phyloP scores from a whole-genome alignment of 2,329 filamentous ascomycete genomes.

The Alternaria solani region DNA sequence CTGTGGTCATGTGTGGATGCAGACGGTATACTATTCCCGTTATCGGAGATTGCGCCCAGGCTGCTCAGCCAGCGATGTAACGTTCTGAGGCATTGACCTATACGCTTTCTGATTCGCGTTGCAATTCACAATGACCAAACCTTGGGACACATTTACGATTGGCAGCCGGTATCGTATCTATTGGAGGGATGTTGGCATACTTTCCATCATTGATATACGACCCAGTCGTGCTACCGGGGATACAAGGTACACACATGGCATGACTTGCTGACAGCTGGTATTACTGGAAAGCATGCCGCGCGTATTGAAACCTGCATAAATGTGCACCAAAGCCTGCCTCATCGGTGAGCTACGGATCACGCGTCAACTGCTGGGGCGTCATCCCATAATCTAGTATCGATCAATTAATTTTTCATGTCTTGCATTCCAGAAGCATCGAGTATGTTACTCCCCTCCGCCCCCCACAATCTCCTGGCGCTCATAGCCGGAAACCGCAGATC shows the following conservation, averaged over 20 bases:
- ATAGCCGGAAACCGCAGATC: neutral
- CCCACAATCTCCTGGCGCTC: neutral
- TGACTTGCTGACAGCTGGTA: neutral
- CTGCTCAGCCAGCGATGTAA: neutral
- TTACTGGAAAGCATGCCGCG: neutral
- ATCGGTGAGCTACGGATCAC: constrained; percentile 3
- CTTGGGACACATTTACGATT: neutral
- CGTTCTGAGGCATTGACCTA: neutral
- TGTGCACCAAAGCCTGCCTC: neutral
- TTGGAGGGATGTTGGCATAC: neutral
- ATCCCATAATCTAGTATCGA: neutral
- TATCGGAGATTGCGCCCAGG: neutral
- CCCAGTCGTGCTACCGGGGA: neutral
- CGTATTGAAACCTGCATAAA: neutral
- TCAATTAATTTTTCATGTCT: neutral
- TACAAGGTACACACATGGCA: neutral
- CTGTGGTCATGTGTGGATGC: neutral
- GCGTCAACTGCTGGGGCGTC: neutral
- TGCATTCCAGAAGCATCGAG: neutral
- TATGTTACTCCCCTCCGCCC: no score
- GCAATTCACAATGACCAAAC: neutral
- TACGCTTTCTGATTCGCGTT: neutral
- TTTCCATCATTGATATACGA: neutral
- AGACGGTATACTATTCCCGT: neutral
- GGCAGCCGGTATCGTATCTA: neutral